These are phyloP conservation scores for Leishmania guyanensis DNA, from an alignment of 208 protist genomes.

Conservation along the genomic window DNA sequence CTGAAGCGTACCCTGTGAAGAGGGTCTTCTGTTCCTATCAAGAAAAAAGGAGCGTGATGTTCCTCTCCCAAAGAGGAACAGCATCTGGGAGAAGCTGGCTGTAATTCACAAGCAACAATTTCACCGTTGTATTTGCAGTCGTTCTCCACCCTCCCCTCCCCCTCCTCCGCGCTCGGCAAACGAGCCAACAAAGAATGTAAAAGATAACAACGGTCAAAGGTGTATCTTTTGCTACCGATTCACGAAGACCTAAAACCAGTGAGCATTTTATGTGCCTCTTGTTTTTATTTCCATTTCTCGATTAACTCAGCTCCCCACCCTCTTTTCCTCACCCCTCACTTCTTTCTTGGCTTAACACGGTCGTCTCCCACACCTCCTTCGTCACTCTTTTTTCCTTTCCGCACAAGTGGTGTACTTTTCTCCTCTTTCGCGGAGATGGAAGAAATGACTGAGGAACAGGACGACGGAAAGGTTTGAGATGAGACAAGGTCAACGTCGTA, in stretches of 20 bases:
- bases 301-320: neutral
- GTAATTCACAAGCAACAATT: neutral
- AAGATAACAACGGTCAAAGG: neutral
- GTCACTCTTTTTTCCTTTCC: neutral
- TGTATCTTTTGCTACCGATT: neutral
- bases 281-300: neutral
- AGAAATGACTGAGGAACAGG: neutral
- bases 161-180: neutral
- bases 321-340: neutral
- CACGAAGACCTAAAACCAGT: neutral
- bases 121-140: neutral
- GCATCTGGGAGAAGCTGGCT: neutral
- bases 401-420: neutral
- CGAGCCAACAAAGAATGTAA: neutral
- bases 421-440: neutral
- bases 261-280: neutral
- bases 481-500: conserved; percentile 42
- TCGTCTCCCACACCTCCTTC: neutral
- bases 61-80: neutral
- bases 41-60: neutral
- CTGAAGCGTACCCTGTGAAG: neutral
- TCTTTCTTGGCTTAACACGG: neutral
- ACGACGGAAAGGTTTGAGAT: conserved; percentile 17
- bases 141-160: neutral
- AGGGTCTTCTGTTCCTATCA: neutral